phyloP scores from a whole-genome alignment of 2,329 filamentous ascomycete genomes.

The Aspergillus ochraceus region DNA sequence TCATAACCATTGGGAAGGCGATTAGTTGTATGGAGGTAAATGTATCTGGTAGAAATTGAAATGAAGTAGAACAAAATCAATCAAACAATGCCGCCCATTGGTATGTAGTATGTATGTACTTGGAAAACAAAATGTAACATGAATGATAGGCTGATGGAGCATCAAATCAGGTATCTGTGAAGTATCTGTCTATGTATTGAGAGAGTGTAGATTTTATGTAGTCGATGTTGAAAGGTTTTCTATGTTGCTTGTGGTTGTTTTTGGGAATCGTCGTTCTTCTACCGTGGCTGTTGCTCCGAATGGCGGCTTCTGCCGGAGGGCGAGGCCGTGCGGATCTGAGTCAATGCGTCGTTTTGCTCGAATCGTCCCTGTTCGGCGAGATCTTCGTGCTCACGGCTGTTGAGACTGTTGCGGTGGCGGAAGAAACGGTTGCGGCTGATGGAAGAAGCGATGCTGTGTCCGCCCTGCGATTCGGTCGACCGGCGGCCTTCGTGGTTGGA shows the following conservation, averaged over 20 bases:
- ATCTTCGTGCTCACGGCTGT: slow-evolving; percentile 35
- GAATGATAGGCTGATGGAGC: slow-evolving; percentile 1
- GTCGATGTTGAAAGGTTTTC: not conserved
- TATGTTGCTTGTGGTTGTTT: not conserved
- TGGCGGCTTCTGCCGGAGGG: not conserved
- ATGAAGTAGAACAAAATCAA: not conserved
- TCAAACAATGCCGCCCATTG: not conserved
- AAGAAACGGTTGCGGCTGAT: slow-evolving; percentile 64
- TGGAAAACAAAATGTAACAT: not conserved
- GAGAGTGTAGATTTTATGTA: not conserved
- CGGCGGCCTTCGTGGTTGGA: slow-evolving; percentile 22
- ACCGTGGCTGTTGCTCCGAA: not conserved
- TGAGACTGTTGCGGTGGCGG: slow-evolving; percentile 43
- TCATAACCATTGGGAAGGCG: not conserved
- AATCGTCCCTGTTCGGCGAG: slow-evolving; percentile 51
- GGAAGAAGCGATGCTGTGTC: slow-evolving; percentile 33
- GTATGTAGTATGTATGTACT: not conserved
- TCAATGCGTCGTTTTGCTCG: slow-evolving; percentile 21
- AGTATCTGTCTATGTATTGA: not conserved
- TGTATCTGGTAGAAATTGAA: not conserved
- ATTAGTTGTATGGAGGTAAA: no score
- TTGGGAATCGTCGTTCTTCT: not conserved
- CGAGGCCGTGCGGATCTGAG: slow-evolving; percentile 16
- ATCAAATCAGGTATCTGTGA: not conserved
- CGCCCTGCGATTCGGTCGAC: slow-evolving; percentile 31